Conservation (phyloP, 2,329 filamentous ascomycete species). For the Echinosphaeria canescens region DNA sequence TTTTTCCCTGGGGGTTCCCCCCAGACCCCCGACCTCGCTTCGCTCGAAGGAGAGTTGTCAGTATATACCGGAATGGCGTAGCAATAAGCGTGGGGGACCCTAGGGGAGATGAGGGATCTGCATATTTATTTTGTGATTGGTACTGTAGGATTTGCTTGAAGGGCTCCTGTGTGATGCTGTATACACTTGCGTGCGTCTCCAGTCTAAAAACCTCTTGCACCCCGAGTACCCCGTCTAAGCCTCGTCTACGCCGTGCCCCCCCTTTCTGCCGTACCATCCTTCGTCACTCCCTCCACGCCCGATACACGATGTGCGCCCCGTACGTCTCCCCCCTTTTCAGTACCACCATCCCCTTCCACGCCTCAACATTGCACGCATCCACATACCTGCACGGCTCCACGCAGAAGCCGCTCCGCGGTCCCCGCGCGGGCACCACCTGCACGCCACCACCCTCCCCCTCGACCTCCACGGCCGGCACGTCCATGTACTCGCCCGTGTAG, state of each 20-base stretch:
- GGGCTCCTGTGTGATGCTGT: background rate
- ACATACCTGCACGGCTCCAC: constrained; percentile 84
- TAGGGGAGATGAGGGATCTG: too few relatives aligned
- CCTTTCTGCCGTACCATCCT: too few relatives aligned
- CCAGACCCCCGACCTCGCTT: too few relatives aligned
- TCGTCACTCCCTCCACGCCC: constrained; percentile 50
- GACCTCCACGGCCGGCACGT: constrained; percentile 38
- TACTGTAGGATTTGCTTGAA: too few relatives aligned
- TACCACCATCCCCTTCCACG: constrained; percentile 59
- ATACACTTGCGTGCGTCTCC: background rate
- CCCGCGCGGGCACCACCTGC: constrained; percentile 40
- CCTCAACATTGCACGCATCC: constrained; percentile 64
- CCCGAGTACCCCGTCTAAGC: background rate
- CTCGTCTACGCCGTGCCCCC: background rate
- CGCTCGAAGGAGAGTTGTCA: too few relatives aligned
- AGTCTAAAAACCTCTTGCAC: background rate
- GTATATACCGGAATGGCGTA: too few relatives aligned
- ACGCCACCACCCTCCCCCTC: too few relatives aligned
- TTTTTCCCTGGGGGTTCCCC: too few relatives aligned
- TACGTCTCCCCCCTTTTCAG: constrained; percentile 73
- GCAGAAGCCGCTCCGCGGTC: constrained; percentile 59
- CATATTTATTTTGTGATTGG: too few relatives aligned
- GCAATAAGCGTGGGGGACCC: too few relatives aligned
- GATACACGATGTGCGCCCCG: constrained; percentile 65
- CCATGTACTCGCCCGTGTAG: constrained; percentile 74